Conservation (phyloP, 2,329 filamentous ascomycete species). For the Calonectria naviculata region DNA sequence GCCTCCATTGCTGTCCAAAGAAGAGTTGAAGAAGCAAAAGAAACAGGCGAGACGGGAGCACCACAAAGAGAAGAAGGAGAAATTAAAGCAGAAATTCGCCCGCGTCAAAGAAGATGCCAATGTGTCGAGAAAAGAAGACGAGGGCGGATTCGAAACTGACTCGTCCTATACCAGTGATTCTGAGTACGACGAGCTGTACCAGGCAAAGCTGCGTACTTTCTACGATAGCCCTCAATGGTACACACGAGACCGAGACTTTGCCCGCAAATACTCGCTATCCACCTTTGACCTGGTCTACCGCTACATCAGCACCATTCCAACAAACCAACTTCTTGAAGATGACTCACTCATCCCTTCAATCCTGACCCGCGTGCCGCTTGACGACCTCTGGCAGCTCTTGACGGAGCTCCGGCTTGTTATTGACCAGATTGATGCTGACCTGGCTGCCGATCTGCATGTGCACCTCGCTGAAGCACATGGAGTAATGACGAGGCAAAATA, state of each 20-base stretch:
- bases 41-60: slow-evolving; percentile 20
- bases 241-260: slow-evolving; percentile 39
- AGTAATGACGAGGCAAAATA: slow-evolving; percentile 35
- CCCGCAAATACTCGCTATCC: slow-evolving; percentile 38
- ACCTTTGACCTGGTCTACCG: slow-evolving; percentile 37
- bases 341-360: slow-evolving; percentile 23
- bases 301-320: slow-evolving; percentile 29
- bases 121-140: background rate
- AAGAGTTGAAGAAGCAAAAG: slow-evolving; percentile 28
- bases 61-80: slow-evolving; percentile 16
- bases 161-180: slow-evolving; percentile 30
- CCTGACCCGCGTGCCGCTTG: slow-evolving; percentile 32
- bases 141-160: slow-evolving; percentile 19
- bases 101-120: background rate
- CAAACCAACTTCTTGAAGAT: slow-evolving; percentile 17
- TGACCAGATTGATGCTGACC: slow-evolving; percentile 39
- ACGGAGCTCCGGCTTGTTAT: slow-evolving; percentile 39
- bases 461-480: slow-evolving; percentile 40
- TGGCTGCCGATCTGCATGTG: slow-evolving; percentile 35
- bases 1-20: slow-evolving; percentile 27
- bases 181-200: slow-evolving; percentile 37
- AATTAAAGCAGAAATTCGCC: background rate
- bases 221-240: slow-evolving; percentile 34
- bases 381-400: slow-evolving; percentile 42
- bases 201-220: slow-evolving; percentile 20